Percentiles rank a stretch among this genome's conserved stretches.
Evolutionary conservation across 192 early-diverging fungal species (phyloP).

Genomic region (Coemansia sp.): DNA sequence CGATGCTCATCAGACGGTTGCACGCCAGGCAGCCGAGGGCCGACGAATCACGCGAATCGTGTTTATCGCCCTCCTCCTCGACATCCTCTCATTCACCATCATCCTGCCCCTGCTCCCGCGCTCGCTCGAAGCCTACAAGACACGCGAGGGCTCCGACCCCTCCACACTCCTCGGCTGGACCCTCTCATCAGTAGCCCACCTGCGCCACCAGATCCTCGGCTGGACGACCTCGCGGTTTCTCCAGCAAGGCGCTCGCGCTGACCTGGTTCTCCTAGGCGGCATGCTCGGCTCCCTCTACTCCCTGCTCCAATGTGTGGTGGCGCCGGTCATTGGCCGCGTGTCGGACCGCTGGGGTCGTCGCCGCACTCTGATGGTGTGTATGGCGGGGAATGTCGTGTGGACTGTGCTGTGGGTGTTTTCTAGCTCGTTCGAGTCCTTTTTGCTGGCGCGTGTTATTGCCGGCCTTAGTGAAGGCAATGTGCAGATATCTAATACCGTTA

Average conservation of each 20-base stretch:
- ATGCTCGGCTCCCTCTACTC: constrained; percentile 91
- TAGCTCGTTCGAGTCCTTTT: constrained; percentile 76
- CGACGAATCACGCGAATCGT: constrained; percentile 53
- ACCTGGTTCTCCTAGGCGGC: constrained; percentile 87
- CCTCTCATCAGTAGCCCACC: constrained; percentile 7
- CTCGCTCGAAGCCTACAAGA: constrained; percentile 82
- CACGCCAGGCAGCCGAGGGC: constrained; percentile 17
- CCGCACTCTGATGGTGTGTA: constrained; percentile 77
- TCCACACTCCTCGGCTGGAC: constrained; percentile 45
- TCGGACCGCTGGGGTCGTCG: constrained; percentile 81
- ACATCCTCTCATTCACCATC: constrained; percentile 96
- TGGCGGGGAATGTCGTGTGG: constrained; percentile 90
- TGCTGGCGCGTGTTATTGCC: constrained; percentile 81
- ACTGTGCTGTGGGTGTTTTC: constrained; percentile 91
- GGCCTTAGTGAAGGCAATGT: constrained; percentile 98
- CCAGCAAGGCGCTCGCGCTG: constrained; percentile 36
- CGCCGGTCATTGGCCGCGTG: constrained; percentile 78
- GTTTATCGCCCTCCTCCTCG: constrained; percentile 85
- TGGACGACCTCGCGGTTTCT: constrained; percentile 32
- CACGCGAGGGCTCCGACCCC: constrained; percentile 41
- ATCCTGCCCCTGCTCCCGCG: constrained; percentile 94
- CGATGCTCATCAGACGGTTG: neutral
- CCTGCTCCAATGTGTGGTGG: constrained; percentile 84
- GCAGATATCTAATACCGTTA: constrained; percentile 93
- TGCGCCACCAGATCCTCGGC: constrained; percentile 26